phyloP scores from a whole-genome alignment of 306 rosid species.

The Biancaea sappan region DNA sequence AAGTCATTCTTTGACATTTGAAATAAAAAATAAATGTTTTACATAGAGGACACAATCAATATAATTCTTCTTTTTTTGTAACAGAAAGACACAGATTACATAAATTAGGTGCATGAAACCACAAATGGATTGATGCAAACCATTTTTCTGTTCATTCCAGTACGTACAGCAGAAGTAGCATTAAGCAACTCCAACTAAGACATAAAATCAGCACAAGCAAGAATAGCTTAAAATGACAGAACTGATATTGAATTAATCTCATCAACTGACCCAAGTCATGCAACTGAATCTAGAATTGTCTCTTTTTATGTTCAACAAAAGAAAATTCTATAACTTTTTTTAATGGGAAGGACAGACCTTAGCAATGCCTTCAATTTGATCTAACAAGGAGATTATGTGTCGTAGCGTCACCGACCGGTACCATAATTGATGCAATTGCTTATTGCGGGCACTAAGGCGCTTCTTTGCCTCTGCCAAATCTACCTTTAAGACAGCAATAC shows the following conservation, averaged over 20 bases:
- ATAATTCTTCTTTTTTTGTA: too few relatives aligned
- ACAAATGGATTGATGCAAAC: conserved; percentile 19
- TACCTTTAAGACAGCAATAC: conserved; percentile 71
- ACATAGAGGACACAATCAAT: conserved; percentile 5
- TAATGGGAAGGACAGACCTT: conserved; percentile 60
- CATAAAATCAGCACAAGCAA: conserved; percentile 30
- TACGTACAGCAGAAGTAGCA: conserved; percentile 28
- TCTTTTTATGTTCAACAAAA: neutral
- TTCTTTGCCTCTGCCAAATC: conserved; percentile 93
- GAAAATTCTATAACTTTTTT: conserved; percentile 30
- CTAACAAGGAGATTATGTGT: conserved; percentile 92
- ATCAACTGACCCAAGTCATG: conserved; percentile 28
- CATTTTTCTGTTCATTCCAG: conserved; percentile 25
- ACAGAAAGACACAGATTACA: conserved; percentile 3
- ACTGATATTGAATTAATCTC: conserved; percentile 15
- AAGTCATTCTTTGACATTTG: conserved; percentile 19
- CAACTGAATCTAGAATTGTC: conserved; percentile 36
- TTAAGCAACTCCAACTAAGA: conserved; percentile 28
- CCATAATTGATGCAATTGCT: conserved; percentile 99
- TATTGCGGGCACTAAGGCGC: conserved; percentile 87
- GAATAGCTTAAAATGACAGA: conserved; percentile 25
- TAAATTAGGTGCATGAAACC: conserved; percentile 3
- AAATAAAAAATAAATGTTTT: conserved; percentile 14
- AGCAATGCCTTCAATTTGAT: conserved; percentile 98
- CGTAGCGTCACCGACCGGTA: conserved; percentile 97